A percentile compares a stretch with the other conserved stretches of the same genome.
Evolutionary conservation across 495 filamentous ascomycete species (phyloP).

Genomic region (Penicillium alfredii): DNA sequence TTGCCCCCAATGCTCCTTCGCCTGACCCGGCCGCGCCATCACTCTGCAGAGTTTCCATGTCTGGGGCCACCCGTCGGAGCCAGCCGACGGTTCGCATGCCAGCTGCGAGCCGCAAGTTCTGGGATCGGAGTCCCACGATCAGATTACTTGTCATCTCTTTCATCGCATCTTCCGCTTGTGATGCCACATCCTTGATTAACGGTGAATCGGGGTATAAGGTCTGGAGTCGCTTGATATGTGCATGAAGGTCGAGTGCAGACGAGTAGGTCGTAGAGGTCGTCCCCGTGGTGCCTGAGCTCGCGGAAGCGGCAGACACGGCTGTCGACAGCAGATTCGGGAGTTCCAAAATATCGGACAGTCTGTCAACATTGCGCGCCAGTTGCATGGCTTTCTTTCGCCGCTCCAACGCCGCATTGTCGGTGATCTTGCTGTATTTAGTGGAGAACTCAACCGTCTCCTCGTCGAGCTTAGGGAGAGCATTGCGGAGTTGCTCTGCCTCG

Average conservation of each 20-base stretch:
- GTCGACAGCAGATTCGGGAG: conserved; percentile 80
- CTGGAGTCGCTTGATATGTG: conserved; percentile 86
- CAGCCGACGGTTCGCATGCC: conserved; percentile 90
- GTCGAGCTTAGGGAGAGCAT: conserved; percentile 74
- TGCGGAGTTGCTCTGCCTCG: conserved; percentile 58
- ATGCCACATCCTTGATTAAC: conserved; percentile 64
- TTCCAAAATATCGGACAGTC: conserved; percentile 85
- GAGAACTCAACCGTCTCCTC: conserved; percentile 72
- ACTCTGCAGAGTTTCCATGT: conserved; percentile 52
- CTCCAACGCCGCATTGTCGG: conserved; percentile 68
- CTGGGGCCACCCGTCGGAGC: conserved; percentile 80
- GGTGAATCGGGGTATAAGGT: conserved; percentile 73
- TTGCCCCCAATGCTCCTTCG: conserved; percentile 65
- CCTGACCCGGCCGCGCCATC: conserved; percentile 39
- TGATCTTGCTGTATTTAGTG: conserved; percentile 68
- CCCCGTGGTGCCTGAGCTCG: conserved; percentile 38
- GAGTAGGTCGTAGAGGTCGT: conserved; percentile 71
- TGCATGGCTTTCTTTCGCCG: conserved; percentile 75
- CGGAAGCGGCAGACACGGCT: conserved; percentile 57
- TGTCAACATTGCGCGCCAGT: conserved; percentile 82
- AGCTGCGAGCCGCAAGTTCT: conserved; percentile 79
- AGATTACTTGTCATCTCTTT: conserved; percentile 82
- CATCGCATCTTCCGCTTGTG: conserved; percentile 83
- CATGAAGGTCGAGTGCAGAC: conserved; percentile 82
- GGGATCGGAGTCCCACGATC: conserved; percentile 67